These are phyloP conservation scores for Fusarium burgessii DNA, from an alignment of 2,329 filamentous ascomycete genomes.

Conservation along the genomic window DNA sequence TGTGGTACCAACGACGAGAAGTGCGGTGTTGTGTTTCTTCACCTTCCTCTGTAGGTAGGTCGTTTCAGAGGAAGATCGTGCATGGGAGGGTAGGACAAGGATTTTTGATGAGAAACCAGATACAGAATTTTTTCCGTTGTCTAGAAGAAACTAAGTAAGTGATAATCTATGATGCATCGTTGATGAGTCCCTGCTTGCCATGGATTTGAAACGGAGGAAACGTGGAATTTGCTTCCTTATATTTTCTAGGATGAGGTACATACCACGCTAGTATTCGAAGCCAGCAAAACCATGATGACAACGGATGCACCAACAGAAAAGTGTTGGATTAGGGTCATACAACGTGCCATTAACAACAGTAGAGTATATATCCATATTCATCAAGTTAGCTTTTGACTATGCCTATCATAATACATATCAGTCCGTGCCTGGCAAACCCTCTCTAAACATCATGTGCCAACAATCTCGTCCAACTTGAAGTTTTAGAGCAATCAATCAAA, in stretches of 20 bases:
- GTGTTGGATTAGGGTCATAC: not conserved
- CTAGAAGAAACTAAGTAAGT: conserved; percentile 10
- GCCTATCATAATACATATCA: conserved; percentile 10
- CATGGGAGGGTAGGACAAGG: conserved; percentile 20
- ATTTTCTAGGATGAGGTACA: conserved; percentile 5
- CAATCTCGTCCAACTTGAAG: conserved; percentile 10
- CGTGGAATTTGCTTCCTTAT: conserved; percentile 6
- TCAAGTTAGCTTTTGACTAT: not conserved
- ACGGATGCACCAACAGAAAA: not conserved
- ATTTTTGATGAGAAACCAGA: conserved; percentile 1
- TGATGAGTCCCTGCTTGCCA: not conserved
- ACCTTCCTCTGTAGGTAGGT: conserved; percentile 39
- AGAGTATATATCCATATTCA: not conserved
- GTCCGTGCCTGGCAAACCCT: conserved; percentile 12
- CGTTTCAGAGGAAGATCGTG: conserved; percentile 34
- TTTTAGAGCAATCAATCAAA: not conserved
- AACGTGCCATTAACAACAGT: not conserved
- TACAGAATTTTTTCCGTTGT: conserved; percentile 4
- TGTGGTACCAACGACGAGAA: conserved; percentile 27
- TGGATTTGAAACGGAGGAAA: conserved; percentile 17
- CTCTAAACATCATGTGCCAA: conserved; percentile 14
- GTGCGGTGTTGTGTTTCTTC: conserved; percentile 21
- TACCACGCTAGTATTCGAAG: not conserved
- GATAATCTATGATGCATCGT: not conserved
- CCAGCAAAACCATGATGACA: not conserved